Base-by-base conservation (phyloP, 2,329 filamentous ascomycete genomes). In the Alternaria tenuissima region DNA sequence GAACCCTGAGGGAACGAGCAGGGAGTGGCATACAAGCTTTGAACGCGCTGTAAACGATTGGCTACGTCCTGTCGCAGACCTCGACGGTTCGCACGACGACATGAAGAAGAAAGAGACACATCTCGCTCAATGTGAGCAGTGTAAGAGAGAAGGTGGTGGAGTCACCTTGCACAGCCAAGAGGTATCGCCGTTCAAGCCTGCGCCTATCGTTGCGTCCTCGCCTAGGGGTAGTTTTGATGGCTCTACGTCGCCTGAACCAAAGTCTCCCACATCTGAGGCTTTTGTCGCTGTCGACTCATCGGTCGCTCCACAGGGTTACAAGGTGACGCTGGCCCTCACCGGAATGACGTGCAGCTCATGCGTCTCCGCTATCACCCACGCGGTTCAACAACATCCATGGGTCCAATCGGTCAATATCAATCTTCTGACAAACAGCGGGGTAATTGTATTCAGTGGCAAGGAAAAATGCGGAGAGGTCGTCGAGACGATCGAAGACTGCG, bases 291-390 rank as follows among this genome's bases (percentile, higher is more conserved):
- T 73, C 7, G 64, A 73, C 20, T 18, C 59, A 1, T 16, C 56
- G n/a, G 46, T 26, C 9, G 11, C 46, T 7, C 18, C 59, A 9
- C 34, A 24, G 8, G 26, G 55, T 11, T 74, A 66, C 62, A 75
- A 69, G 59, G 82, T 80, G 5, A 81, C 81, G 4, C 74, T 85
- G 53, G 80, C 82, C n/a, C 81, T 88, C 34, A 79, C 79, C 26
- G 86, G 86, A n/a, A 88, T 88, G 86, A 88, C 85, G 2, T 88
- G 86, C 69, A 84, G 84, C 58, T 83, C 85, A 7, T 88, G 86
- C 68, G 82, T 85, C 5, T 81, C 80, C 38, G 78, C 80, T 28
- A 81, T 88, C 55, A 84, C 82, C 1, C 77, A 80, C 61, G 82
- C 81, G 3, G 69, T 88, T 3, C 68, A 85, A 62, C 76, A 83